Evolutionary conservation across 805 yeast genomes (phyloP), one percentile per base, ranked within the genome.

Genomic region (Metschnikowia lochheadii): DNA sequence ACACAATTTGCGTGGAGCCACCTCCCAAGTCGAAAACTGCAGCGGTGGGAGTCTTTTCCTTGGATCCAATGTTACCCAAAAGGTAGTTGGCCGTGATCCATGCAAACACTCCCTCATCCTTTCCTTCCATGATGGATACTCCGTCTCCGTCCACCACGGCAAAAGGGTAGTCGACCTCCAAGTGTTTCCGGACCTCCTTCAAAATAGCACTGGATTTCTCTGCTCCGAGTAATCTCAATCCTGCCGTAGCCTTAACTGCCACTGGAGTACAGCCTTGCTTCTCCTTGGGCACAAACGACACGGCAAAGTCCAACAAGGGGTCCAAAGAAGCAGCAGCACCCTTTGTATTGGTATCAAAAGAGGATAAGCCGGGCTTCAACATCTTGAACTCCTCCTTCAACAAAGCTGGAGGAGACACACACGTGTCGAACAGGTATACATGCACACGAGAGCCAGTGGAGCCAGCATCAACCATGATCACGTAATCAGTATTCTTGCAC

Each of bases 21-120:
- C 99, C 99, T 60, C 99, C 99, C 53, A 94, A 80, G 68, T 94
- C 99, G 63, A 94, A 94, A 10, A 94, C 96, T 20, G 98, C 99
- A 45, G 96, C 96, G 11, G 99, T 94, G 31, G 96, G 90, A 23
- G 72, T 66, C 68, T 85, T 85, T 38, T 81, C 84, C 20, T 82
- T 67, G n/a, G 77, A 65, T 14, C 98, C 99, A 66, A 94, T 92
- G 73, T 92, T 94, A 39, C 97, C 98, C 59, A 92, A 78, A 57
- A 94, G 74, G 67, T 84, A 94, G 73, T 94, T 94, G 46, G 97
- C 84, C 26, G 99, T 94, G 67, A 94, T 87, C 99, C 99, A 94
- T 1, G 99, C 99, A 64, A 83, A 94, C 7, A 94, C 97, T 68
- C 99, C 99, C 75, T 95, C 99, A 60, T 92, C 96, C 52, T 83